A percentile compares a stretch with the other conserved stretches of the same genome.
These are phyloP conservation scores for Breviolum minutum DNA, from an alignment of 73 alveolate species.

Conservation along the genomic window DNA sequence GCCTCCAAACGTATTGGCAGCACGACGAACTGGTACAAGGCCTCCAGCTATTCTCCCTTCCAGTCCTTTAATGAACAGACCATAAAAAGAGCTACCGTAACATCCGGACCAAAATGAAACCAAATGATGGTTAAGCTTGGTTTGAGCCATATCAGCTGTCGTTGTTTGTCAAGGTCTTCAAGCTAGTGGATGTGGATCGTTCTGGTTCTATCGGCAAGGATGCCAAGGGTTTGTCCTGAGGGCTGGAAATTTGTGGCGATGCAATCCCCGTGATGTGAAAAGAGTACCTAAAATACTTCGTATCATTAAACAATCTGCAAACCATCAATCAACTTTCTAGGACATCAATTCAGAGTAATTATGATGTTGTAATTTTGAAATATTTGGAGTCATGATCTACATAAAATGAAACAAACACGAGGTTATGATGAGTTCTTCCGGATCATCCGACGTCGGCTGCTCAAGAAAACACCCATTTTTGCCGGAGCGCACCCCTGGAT, in stretches of 20 bases:
- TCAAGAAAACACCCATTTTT: not conserved
- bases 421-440: slow-evolving; percentile 90
- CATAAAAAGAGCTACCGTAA: not conserved
- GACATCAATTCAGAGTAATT: not conserved
- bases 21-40: slow-evolving; percentile 72
- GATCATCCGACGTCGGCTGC: slow-evolving; percentile 65
- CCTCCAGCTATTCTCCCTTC: not conserved
- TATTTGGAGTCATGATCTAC: not conserved
- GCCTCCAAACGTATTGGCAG: slow-evolving; percentile 76
- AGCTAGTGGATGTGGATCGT: slow-evolving; percentile 86
- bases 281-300: not conserved
- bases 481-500: not conserved
- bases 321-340: not conserved
- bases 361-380: not conserved
- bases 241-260: not conserved
- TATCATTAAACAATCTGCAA: not conserved
- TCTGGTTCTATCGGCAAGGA: slow-evolving; percentile 60
- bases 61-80: not conserved
- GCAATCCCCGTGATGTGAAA: no score
- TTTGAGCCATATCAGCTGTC: not conserved
- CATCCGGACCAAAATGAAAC: not conserved
- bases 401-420: not conserved
- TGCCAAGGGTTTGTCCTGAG: not conserved
- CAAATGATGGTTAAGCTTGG: not conserved
- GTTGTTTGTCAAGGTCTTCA: slow-evolving; percentile 34